Percentiles rank a stretch among this genome's conserved stretches.
Conservation (phyloP, 177 flowering plant species). For the Vitis hybrid region DNA sequence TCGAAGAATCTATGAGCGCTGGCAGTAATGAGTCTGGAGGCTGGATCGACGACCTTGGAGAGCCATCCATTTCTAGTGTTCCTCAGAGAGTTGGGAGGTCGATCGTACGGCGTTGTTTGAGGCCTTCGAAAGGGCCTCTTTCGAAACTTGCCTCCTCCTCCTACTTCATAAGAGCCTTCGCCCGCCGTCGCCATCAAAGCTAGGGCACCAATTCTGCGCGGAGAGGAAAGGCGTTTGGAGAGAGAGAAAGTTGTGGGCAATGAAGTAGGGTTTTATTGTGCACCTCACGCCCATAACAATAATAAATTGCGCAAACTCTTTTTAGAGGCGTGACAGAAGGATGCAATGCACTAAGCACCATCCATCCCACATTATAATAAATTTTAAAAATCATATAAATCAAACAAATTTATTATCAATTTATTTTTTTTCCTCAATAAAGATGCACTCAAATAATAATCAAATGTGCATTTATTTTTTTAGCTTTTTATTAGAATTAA, state of each 20-base stretch:
- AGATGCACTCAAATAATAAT: no score
- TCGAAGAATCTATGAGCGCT: conserved; percentile 56
- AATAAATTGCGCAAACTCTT: no score
- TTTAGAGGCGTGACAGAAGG: no score
- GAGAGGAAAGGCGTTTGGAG: not conserved
- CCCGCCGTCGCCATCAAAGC: conserved; percentile 42
- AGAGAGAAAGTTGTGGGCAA: conserved; percentile 4
- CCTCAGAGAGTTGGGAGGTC: conserved; percentile 44
- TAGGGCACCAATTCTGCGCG: not conserved
- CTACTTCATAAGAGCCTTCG: conserved; percentile 32
- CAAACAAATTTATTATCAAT: no score
- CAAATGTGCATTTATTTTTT: no score
- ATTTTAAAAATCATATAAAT: no score
- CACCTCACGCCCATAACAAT: no score
- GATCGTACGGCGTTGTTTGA: conserved; percentile 65
- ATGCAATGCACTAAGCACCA: no score
- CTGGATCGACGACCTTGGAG: conserved; percentile 76
- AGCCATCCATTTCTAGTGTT: conserved; percentile 55
- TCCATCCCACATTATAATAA: no score
- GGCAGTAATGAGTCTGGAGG: conserved; percentile 52
- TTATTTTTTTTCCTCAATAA: no score
- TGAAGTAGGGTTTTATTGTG: conserved; percentile 17
- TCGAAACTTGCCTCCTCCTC: conserved; percentile 58
- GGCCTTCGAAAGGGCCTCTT: conserved; percentile 37
- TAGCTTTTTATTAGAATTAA: no score